These are phyloP conservation scores for Aquanectria penicillioides DNA, from an alignment of 2,329 filamentous ascomycete genomes.

Conservation along the genomic window DNA sequence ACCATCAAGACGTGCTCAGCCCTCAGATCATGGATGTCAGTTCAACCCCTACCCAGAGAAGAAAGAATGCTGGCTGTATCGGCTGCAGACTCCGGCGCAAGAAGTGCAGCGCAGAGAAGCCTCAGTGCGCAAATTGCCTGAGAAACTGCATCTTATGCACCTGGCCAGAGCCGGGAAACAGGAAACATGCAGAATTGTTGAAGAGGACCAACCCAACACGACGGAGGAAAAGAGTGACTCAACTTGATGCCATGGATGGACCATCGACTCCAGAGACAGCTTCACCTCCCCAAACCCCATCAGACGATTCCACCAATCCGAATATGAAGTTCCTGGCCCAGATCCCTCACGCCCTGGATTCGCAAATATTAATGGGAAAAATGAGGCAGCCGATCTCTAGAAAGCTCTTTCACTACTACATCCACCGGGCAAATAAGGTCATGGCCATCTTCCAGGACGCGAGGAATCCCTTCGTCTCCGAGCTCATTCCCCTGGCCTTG, in stretches of 20 bases:
- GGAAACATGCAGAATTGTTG: not conserved
- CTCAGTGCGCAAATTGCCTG: constrained; percentile 9
- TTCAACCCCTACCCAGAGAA: no score
- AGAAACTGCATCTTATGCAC: constrained; percentile 10
- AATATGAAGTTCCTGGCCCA: not conserved
- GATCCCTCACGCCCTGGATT: not conserved
- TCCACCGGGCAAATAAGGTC: constrained; percentile 13
- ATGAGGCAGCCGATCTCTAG: not conserved
- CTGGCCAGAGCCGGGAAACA: constrained; percentile 10
- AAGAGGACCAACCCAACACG: constrained; percentile 9
- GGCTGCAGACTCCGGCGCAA: constrained; percentile 9
- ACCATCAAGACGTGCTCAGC: no score
- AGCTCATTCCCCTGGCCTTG: constrained; percentile 6
- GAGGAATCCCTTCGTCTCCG: not conserved
- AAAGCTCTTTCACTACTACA: constrained; percentile 4
- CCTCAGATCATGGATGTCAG: no score
- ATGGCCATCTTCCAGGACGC: constrained; percentile 3
- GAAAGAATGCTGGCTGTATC: not conserved
- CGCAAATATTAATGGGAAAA: constrained; percentile 1
- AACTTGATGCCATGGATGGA: no score
- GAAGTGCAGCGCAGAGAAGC: constrained; percentile 3
- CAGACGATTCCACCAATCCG: no score
- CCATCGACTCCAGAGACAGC: no score
- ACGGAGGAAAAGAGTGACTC: not conserved
- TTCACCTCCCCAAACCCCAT: not conserved